Evolutionary conservation across 495 filamentous ascomycete species (phyloP), one percentile per base, ranked within the genome.

Genomic region (Opeltia flavorubescens): DNA sequence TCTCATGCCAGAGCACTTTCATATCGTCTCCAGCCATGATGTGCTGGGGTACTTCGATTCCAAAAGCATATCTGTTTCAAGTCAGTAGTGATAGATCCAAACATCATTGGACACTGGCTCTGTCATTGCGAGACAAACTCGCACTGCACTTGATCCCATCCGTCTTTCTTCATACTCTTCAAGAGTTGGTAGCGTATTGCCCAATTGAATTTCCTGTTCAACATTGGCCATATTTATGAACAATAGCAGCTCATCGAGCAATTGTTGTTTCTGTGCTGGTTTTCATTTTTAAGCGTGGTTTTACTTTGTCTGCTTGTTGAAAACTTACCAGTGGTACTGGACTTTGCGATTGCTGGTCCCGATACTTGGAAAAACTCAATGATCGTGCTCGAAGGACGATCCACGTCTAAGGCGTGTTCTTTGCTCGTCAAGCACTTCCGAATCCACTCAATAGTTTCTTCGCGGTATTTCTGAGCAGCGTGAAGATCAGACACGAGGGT

Each of bases 151-250:
- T 9, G 63, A 55, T 4, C 58, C 58, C 27, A 61, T 42, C 17
- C 63, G 43, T 27, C 59, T 52, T 5, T 48, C 34, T 53, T 53
- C 59, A 47, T 60, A 66, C 21, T 56, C 47, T 13, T 55, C 49
- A 5, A 60, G 11, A 12, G 42, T 52, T 3, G 61, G 61, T 1
- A 66, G 18, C 20, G 48, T 39, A 2, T 56, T 53, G 23, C 39
- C 29, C 5, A 52, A 50, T 35, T 56, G 44, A 5, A 47, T 6
- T 21, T 26, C 18, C 43, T 61, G 54, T 42, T 65, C 60, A 5
- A 50, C 44, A 44, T 60, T 54, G 17, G 57, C 56, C 26, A 54
- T 52, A 21, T 43, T 42, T 54, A 65, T 59, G 42, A 62, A 65
- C 30, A 47, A 51, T 31, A 50, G 38, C 11, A 63, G 38, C 50